Evolutionary conservation across 177 flowering plant species (phyloP).

Genomic region (Vitis hybrid): DNA sequence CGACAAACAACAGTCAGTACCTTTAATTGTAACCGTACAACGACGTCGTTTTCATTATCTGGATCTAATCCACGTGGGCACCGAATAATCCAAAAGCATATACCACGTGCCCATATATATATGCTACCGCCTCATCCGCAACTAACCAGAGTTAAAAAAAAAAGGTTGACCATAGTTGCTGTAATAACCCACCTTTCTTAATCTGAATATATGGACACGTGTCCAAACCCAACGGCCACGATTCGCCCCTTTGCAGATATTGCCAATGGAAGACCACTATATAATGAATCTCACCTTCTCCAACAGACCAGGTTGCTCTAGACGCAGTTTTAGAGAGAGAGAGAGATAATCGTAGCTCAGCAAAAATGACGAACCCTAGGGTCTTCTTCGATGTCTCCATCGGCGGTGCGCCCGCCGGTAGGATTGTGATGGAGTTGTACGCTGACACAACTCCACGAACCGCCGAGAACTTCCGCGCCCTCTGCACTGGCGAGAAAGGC

Average conservation of each 20-base stretch:
- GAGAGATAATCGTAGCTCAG: background rate
- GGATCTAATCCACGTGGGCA: too few species aligned
- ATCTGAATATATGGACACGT: conserved; percentile 22
- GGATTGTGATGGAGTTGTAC: conserved; percentile 86
- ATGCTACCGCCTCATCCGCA: too few species aligned
- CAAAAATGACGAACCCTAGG: conserved; percentile 53
- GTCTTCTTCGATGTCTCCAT: conserved; percentile 81
- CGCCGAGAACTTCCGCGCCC: conserved; percentile 88
- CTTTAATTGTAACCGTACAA: too few species aligned
- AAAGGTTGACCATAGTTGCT: conserved; percentile 22
- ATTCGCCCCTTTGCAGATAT: background rate
- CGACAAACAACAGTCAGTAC: too few species aligned
- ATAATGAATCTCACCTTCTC: conserved; percentile 4
- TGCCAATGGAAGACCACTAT: conserved; percentile 7
- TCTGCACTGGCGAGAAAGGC: conserved; percentile 92
- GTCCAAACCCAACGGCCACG: conserved; percentile 18
- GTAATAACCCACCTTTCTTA: background rate
- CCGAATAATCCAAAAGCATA: too few species aligned
- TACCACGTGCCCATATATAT: too few species aligned
- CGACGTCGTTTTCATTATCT: too few species aligned
- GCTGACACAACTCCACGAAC: conserved; percentile 63
- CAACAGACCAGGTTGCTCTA: too few species aligned
- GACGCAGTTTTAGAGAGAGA: background rate
- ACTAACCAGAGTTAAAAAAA: conserved; percentile 21
- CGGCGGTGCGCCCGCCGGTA: conserved; percentile 64